Evolutionary conservation across 345 rosid genomes (phyloP).

Genomic region (Populus alba): DNA sequence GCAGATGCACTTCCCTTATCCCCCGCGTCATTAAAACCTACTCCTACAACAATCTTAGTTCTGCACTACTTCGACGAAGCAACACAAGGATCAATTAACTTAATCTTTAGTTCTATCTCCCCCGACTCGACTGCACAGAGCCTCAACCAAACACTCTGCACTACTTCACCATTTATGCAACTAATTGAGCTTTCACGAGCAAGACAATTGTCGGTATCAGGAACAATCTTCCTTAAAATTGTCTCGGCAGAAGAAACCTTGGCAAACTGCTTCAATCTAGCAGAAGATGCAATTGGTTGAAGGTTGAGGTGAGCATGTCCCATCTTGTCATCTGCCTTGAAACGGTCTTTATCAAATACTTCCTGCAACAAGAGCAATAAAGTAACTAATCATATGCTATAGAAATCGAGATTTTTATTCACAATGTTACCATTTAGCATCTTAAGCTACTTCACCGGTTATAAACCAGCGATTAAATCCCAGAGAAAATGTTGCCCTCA

Average conservation of each 20-base stretch:
- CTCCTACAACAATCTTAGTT: not conserved
- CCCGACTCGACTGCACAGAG: constrained; percentile 85
- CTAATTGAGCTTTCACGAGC: constrained; percentile 77
- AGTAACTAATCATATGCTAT: not conserved
- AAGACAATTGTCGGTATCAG: constrained; percentile 76
- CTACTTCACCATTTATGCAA: constrained; percentile 71
- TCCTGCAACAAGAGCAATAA: constrained; percentile 46
- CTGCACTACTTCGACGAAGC: constrained; percentile 19
- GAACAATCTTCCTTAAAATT: constrained; percentile 69
- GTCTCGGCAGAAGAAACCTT: constrained; percentile 69
- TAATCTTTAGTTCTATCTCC: constrained; percentile 81
- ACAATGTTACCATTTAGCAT: not conserved
- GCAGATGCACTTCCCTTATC: not conserved
- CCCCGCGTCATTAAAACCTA: not conserved
- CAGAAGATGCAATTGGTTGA: constrained; percentile 80
- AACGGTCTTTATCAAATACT: constrained; percentile 93
- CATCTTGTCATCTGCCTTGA: constrained; percentile 99
- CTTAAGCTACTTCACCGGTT: not conserved
- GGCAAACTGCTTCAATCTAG: constrained; percentile 70
- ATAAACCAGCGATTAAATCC: not conserved
- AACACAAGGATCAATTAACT: constrained; percentile 48
- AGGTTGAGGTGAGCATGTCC: constrained; percentile 82
- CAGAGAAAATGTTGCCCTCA: not conserved
- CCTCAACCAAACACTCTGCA: constrained; percentile 85
- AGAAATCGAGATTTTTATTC: not conserved